Percentiles rank a stretch among this genome's conserved stretches.
phyloP scores from a whole-genome alignment of 371 early-diverging fungal genomes.

The Syncephalastrum racemosum region DNA sequence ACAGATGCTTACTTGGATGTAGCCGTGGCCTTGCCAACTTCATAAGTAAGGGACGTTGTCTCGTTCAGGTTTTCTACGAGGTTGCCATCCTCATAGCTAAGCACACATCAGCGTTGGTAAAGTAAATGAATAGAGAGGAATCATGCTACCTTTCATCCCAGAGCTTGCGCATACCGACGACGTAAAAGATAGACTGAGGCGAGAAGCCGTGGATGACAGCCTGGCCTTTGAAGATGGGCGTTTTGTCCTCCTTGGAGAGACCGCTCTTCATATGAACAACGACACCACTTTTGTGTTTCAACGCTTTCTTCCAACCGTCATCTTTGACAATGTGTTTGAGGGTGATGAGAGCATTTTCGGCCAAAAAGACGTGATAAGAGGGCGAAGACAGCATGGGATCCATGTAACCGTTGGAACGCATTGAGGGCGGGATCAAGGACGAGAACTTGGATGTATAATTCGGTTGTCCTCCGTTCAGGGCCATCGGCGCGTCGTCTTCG shows the following conservation, averaged over 20 bases:
- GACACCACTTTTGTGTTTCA: slow-evolving; percentile 69
- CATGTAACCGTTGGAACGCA: slow-evolving; percentile 19
- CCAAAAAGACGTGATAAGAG: slow-evolving; percentile 42
- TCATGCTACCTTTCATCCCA: slow-evolving; percentile 58
- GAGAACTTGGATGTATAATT: slow-evolving; percentile 1
- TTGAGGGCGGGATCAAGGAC: slow-evolving; percentile 7
- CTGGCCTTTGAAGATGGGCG: slow-evolving; percentile 66
- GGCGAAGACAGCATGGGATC: slow-evolving; percentile 38
- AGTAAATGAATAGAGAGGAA: background rate
- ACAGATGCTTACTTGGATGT: slow-evolving; percentile 41
- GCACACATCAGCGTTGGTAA: background rate
- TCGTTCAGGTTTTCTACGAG: slow-evolving; percentile 53
- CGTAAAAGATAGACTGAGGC: slow-evolving; percentile 68
- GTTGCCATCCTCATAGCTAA: slow-evolving; percentile 56
- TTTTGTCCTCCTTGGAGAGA: slow-evolving; percentile 47
- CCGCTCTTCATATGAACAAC: slow-evolving; percentile 62
- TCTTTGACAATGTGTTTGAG: slow-evolving; percentile 43
- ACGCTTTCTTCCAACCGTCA: slow-evolving; percentile 67
- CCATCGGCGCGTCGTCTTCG: slow-evolving; percentile 30
- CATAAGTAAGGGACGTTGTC: slow-evolving; percentile 47
- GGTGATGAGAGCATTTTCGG: slow-evolving; percentile 40
- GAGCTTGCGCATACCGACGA: slow-evolving; percentile 64
- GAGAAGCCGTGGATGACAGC: slow-evolving; percentile 61
- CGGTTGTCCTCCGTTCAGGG: slow-evolving; percentile 11
- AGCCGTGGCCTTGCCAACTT: slow-evolving; percentile 50